Evolutionary conservation across 257 asterid species (phyloP), one percentile per base, ranked within the genome.

Genomic region (Nicotiana tabacum): DNA sequence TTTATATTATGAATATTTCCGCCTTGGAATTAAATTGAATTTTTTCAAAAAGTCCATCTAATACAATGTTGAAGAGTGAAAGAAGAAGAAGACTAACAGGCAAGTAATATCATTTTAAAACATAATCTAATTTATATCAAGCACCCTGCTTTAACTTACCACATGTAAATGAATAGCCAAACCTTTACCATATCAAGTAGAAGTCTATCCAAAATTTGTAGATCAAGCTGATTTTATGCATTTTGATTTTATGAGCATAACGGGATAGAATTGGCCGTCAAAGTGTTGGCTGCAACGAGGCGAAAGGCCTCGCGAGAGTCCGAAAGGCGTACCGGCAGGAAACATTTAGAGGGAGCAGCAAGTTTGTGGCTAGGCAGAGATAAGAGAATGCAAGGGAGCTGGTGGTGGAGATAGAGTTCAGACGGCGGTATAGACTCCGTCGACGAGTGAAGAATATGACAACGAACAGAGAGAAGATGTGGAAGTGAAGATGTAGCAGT

Each of bases 241-340:
- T 43, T 43, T 43, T 43, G 51, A 43, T 11, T 43, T 43, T 43
- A 43, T 43, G 8, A 43, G 51, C 51, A 43, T 43, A 67, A 67
- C 53, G 89, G 87, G 46, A 80, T 67, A 32, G 92, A 80, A 74
- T 87, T 86, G 83, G 89, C 16, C 81, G 83, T 55, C 77, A 87
- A 80, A 32, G 88, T 65, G 82, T 83, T 66, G 62, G 87, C 80
- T 78, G 92, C 88, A 27, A 93, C 83, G 16, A 83, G 72, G 4
- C 66, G 13, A 21, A 86, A 78, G 56, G 87, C 77, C n/a, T 86
- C 72, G 8, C 77, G 53, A 12, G 85, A 67, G 66, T 80, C 83
- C 69, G 86, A 82, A 8, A 65, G 21, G 58, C 84, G 81, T 77
- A 29, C 12, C 56, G 89, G 64, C 0, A 46, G 76, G 83, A 72